These are phyloP conservation scores for Dothidotthia symphoricarpi DNA, from an alignment of 2,329 filamentous ascomycete genomes.

Conservation along the genomic window DNA sequence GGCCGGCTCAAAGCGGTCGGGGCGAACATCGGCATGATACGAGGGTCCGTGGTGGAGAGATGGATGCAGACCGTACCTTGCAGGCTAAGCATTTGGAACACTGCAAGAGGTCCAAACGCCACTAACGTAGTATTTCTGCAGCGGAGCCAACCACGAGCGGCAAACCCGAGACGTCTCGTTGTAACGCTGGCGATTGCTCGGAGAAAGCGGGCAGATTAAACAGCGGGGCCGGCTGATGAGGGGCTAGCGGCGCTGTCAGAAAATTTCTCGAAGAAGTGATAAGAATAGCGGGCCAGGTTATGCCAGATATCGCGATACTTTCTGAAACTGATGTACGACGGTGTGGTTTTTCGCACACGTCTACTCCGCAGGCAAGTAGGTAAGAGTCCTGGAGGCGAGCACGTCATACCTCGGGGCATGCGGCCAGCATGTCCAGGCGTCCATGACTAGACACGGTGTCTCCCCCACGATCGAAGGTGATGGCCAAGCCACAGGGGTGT, in stretches of 20 bases:
- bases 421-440: slow-evolving; percentile 2
- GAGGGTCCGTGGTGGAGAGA: slow-evolving; percentile 5
- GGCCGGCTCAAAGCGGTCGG: slow-evolving; percentile 3
- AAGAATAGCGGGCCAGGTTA: slow-evolving; percentile 29
- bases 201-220: slow-evolving; percentile 20
- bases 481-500: slow-evolving; percentile 23
- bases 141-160: slow-evolving; percentile 21
- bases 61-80: slow-evolving; percentile 19
- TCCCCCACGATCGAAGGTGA: slow-evolving; percentile 28
- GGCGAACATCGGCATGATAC: slow-evolving; percentile 10
- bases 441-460: no score
- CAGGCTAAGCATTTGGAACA: slow-evolving; percentile 10
- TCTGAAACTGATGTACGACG: slow-evolving; percentile 3
- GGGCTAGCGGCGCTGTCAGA: slow-evolving; percentile 19
- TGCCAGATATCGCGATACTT: not conserved
- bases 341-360: not conserved
- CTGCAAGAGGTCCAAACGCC: slow-evolving; percentile 18
- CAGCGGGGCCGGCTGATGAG: slow-evolving; percentile 30
- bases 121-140: slow-evolving; percentile 16
- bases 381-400: no score
- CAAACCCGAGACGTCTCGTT: slow-evolving; percentile 10
- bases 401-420: slow-evolving; percentile 20
- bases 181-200: slow-evolving; percentile 20
- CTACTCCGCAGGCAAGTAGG: no score
- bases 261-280: slow-evolving; percentile 26